Percentiles rank a stretch among this genome's conserved stretches.
These are phyloP conservation scores for Carallia brachiata DNA, from an alignment of 345 rosid species.

Conservation along the genomic window DNA sequence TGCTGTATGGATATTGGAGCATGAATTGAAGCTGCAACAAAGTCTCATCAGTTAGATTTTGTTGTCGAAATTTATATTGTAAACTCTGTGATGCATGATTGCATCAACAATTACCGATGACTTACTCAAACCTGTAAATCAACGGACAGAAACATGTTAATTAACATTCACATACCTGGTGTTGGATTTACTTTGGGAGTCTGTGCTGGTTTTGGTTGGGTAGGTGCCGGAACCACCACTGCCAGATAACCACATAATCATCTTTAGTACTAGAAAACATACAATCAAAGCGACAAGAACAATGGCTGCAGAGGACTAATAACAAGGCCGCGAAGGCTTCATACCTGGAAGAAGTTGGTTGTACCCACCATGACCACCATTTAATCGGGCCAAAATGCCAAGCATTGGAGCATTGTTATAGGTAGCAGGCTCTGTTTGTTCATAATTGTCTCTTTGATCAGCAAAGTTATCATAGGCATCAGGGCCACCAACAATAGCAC, in stretches of 20 bases:
- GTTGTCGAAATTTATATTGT: neutral
- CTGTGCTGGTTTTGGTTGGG: slow-evolving; percentile 42
- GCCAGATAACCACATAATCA: slow-evolving; percentile 16
- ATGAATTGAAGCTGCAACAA: slow-evolving; percentile 50
- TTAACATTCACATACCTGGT: slow-evolving; percentile 43
- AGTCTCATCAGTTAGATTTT: slow-evolving; percentile 2
- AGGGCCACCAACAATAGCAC: slow-evolving; percentile 96
- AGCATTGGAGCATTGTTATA: slow-evolving; percentile 96
- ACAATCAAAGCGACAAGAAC: neutral
- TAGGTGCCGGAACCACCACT: slow-evolving; percentile 57
- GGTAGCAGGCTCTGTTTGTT: slow-evolving; percentile 98
- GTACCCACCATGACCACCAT: slow-evolving; percentile 60
- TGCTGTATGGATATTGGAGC: slow-evolving; percentile 64
- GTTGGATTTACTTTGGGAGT: slow-evolving; percentile 49
- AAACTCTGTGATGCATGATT: too few relatives aligned
- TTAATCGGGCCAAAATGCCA: slow-evolving; percentile 81
- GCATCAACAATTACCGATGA: too few relatives aligned
- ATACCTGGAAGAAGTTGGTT: slow-evolving; percentile 96
- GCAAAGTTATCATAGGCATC: slow-evolving; percentile 94
- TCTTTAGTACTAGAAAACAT: neutral
- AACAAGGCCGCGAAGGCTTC: neutral
- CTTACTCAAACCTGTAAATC: neutral
- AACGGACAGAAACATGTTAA: neutral
- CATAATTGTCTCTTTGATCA: slow-evolving; percentile 86
- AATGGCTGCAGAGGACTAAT: neutral